phyloP scores from a whole-genome alignment of 805 yeast species.

The Hanseniaspora hatyaiensis region DNA sequence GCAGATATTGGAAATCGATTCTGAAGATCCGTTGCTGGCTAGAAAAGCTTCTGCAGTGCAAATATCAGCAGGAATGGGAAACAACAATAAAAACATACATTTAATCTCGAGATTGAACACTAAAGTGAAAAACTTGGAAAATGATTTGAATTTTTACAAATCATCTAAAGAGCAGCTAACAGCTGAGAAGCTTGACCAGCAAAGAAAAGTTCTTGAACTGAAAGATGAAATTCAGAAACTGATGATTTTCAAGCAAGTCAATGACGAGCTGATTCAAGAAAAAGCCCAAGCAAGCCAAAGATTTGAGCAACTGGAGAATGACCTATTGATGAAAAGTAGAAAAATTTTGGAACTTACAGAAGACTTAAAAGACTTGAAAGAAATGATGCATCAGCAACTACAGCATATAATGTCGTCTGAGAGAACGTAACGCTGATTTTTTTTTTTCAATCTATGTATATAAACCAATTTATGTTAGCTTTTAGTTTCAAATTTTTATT shows the following conservation, averaged over 20 bases:
- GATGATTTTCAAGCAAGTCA: constrained; percentile 27
- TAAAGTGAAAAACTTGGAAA: constrained; percentile 66
- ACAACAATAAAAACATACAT: constrained; percentile 32
- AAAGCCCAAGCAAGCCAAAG: constrained; percentile 33
- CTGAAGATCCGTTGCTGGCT: constrained; percentile 8
- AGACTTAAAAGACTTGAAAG: constrained; percentile 82
- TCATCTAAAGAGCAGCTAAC: constrained; percentile 49
- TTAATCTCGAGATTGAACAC: constrained; percentile 63
- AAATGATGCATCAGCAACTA: constrained; percentile 68
- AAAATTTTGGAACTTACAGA: constrained; percentile 72
- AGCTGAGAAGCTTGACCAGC: constrained; percentile 51
- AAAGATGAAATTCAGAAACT: constrained; percentile 45
- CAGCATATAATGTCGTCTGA: constrained; percentile 71
- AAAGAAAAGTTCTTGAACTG: constrained; percentile 52
- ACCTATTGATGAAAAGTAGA: constrained; percentile 82
- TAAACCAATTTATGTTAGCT: neutral
- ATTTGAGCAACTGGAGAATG: constrained; percentile 47
- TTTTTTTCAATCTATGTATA: neutral
- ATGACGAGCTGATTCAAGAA: constrained; percentile 26
- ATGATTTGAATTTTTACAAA: constrained; percentile 53
- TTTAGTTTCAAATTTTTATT: too few species aligned
- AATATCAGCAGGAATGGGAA: neutral
- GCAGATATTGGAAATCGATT: constrained; percentile 8
- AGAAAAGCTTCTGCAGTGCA: constrained; percentile 7
- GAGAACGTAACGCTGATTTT: constrained; percentile 21